These are phyloP conservation scores for Nadsonia commutata DNA, from an alignment of 1,139 yeast genomes.

Conservation along the genomic window DNA sequence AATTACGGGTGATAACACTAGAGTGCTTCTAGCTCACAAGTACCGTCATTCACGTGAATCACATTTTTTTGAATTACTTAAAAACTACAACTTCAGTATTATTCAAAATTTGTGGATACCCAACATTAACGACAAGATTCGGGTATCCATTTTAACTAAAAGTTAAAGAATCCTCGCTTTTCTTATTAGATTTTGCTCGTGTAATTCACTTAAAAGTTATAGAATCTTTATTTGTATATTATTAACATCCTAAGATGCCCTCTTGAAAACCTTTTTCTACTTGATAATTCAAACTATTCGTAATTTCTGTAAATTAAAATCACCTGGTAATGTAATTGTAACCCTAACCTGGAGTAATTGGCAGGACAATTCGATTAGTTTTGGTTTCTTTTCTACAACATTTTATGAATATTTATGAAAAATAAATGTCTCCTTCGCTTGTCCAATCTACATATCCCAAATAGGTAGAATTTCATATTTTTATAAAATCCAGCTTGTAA, in stretches of 20 bases:
- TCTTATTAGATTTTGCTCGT: not conserved
- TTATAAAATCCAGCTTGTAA: too few species aligned
- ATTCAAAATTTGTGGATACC: conserved; percentile 1
- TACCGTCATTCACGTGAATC: conserved; percentile 14
- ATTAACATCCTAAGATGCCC: not conserved
- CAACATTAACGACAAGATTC: not conserved
- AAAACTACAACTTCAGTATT: conserved; percentile 2
- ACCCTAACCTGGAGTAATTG: too few species aligned
- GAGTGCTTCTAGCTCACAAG: conserved; percentile 18
- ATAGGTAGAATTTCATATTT: too few species aligned
- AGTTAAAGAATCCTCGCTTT: not conserved
- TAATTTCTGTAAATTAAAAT: too few species aligned
- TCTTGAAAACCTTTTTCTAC: too few species aligned
- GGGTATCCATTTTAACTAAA: not conserved
- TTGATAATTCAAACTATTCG: too few species aligned
- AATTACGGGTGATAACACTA: conserved; percentile 8
- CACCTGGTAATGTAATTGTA: too few species aligned
- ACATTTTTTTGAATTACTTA: conserved; percentile 12
- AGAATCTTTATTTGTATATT: not conserved
- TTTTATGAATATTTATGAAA: too few species aligned
- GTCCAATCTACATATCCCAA: too few species aligned
- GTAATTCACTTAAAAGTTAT: not conserved
- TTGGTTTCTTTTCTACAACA: too few species aligned
- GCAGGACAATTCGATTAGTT: too few species aligned
- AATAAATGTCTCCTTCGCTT: too few species aligned